Evolutionary conservation across 2,329 filamentous ascomycete species (phyloP).

Genomic region (Taxawa tesnikishii): DNA sequence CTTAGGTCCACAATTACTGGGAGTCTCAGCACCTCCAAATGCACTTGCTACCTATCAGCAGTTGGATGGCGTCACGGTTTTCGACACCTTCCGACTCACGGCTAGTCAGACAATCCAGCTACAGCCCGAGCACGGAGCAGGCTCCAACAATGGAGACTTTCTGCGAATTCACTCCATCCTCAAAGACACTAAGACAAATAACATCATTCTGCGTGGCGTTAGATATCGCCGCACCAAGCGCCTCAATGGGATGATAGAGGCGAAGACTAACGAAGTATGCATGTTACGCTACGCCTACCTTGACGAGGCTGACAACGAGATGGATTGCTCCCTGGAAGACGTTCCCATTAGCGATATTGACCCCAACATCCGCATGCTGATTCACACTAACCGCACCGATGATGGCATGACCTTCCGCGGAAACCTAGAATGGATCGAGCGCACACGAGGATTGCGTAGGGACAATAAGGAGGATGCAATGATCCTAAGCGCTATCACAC

Average conservation of each 20-base stretch:
- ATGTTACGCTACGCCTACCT: slow-evolving; percentile 22
- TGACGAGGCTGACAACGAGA: slow-evolving; percentile 22
- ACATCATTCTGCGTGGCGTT: slow-evolving; percentile 25
- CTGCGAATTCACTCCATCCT: slow-evolving; percentile 27
- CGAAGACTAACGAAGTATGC: slow-evolving; percentile 31
- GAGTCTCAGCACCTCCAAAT: no score
- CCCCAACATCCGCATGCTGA: no score
- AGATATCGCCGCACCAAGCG: slow-evolving; percentile 21
- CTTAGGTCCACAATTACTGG: not conserved
- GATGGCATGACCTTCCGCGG: no score
- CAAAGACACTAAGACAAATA: slow-evolving; percentile 9
- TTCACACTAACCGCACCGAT: no score
- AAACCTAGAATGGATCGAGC: no score
- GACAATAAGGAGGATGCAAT: no score
- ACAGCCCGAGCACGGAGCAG: slow-evolving; percentile 12
- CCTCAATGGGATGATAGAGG: slow-evolving; percentile 23
- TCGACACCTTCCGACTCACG: not conserved
- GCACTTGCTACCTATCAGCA: slow-evolving; percentile 1
- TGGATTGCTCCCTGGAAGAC: slow-evolving; percentile 29
- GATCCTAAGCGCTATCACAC: no score
- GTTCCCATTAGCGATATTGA: no score
- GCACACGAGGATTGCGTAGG: no score
- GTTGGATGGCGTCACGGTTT: not conserved
- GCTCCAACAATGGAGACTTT: slow-evolving; percentile 18
- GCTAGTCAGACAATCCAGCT: slow-evolving; percentile 19